phyloP scores from a whole-genome alignment of 305 asterid genomes.

The Galium porrigens region DNA sequence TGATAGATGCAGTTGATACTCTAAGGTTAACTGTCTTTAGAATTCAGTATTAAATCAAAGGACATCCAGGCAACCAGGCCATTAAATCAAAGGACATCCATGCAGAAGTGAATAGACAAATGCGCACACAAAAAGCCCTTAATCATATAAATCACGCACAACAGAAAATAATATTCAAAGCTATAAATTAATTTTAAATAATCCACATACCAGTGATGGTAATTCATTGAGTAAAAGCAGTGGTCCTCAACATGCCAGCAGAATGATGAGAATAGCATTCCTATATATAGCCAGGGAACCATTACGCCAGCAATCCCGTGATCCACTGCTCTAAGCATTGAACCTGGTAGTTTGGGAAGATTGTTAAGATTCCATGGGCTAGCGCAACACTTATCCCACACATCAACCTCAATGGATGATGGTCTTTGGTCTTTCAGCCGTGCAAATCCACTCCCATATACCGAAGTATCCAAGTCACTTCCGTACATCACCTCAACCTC shows the following conservation, averaged over 20 bases:
- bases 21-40: background rate
- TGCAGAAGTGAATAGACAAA: background rate
- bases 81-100: background rate
- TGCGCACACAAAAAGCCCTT: background rate
- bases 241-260: slow-evolving; percentile 99
- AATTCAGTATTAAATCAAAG: background rate
- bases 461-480: slow-evolving; percentile 80
- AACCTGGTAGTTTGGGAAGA: slow-evolving; percentile 78
- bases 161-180: background rate
- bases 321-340: slow-evolving; percentile 78
- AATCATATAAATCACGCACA: background rate
- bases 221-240: slow-evolving; percentile 93
- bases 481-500: slow-evolving; percentile 92
- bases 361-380: slow-evolving; percentile 94
- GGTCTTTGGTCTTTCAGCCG: slow-evolving; percentile 41
- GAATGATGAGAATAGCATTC: slow-evolving; percentile 88
- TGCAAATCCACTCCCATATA: slow-evolving; percentile 88
- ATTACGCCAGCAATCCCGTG: slow-evolving; percentile 87
- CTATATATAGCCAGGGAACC: slow-evolving; percentile 95
- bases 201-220: slow-evolving; percentile 67
- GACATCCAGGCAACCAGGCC: background rate
- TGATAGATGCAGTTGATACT: background rate
- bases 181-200: background rate
- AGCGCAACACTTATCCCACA: slow-evolving; percentile 65
- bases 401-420: slow-evolving; percentile 38